Evolutionary conservation across 345 rosid species (phyloP), one percentile per base, ranked within the genome.

Genomic region (Xanthoceras sorbifolium): DNA sequence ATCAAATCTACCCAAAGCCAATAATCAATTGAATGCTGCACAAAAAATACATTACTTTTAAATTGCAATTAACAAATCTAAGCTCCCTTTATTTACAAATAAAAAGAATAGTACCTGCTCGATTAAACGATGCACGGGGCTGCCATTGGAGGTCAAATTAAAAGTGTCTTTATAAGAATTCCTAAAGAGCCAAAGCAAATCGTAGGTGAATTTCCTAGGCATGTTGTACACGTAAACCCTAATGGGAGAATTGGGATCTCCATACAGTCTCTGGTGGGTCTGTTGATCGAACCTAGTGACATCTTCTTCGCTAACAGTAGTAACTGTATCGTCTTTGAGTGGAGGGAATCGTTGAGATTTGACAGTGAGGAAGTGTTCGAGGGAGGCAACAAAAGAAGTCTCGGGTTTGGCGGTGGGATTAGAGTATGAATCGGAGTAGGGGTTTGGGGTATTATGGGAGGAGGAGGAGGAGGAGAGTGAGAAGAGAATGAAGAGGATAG

Each of bases 1-100:
- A 92, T 87, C 76, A 96, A 77, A 86, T 97, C 98, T 71, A 86
- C 97, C 97, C 99, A 97, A 23, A 97, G 90, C 99, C 98, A 97
- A 76, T 92, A 97, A 83, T 94, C 99, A 64, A 92, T 69, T 5
- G 98, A 96, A 77, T 96, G 99, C 99, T 93, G 87, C 87, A 83
- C 50, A 63, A 69, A 61, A n/a, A 38, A 42, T 10, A 55, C 11
- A 71, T 5, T 34, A 1, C 12, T 55, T 69, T 50, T 4, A 54
- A n/a, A 10, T 2, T 42, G 15, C 10, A 42, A 42, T 42, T 3
- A 42, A 10, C 46, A 42, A 42, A 42, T 42, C 12, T 42, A 42
- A 42, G 14, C 46, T 42, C 10, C 12, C 46, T 42, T 42, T 2
- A 9, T 42, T 42, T 42, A 10, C 46, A 42, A 42, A 42, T 42